These are phyloP conservation scores for Suillus placidus DNA, from an alignment of 768 basidiomycete species.

Conservation along the genomic window DNA sequence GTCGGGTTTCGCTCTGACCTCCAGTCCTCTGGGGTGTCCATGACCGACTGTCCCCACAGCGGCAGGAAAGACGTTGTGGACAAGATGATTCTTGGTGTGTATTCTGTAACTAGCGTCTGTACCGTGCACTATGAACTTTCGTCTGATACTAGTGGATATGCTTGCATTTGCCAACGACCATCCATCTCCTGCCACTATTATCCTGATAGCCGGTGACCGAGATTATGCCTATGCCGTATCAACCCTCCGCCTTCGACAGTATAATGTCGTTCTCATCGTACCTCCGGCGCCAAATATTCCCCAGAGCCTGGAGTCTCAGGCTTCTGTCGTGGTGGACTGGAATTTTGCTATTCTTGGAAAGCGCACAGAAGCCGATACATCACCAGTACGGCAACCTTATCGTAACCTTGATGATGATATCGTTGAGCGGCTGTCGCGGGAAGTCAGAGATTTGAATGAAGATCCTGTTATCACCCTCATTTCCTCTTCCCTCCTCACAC, in stretches of 20 bases:
- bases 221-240: slow-evolving; percentile 68
- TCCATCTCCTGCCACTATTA: slow-evolving; percentile 51
- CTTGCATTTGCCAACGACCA: slow-evolving; percentile 66
- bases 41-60: slow-evolving; percentile 40
- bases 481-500: slow-evolving; percentile 8
- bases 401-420: slow-evolving; percentile 27
- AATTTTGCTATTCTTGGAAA: slow-evolving; percentile 40
- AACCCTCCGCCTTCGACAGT: slow-evolving; percentile 53
- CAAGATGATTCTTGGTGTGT: slow-evolving; percentile 49
- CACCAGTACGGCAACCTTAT: slow-evolving; percentile 28
- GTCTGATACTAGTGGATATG: slow-evolving; percentile 61
- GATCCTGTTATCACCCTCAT: slow-evolving; percentile 14
- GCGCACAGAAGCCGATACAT: slow-evolving; percentile 20
- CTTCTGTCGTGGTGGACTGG: slow-evolving; percentile 57
- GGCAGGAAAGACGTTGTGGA: slow-evolving; percentile 44
- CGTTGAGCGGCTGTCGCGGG: slow-evolving; percentile 21
- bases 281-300: slow-evolving; percentile 41
- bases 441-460: slow-evolving; percentile 22
- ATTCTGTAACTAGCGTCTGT: neutral
- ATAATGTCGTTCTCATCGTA: slow-evolving; percentile 54
- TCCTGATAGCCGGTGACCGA: slow-evolving; percentile 70
- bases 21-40: slow-evolving; percentile 47
- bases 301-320: slow-evolving; percentile 54
- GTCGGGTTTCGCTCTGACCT: slow-evolving; percentile 42
- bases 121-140: slow-evolving; percentile 9